Percentiles rank a stretch among this genome's conserved stretches.
Conservation (phyloP, 2,329 filamentous ascomycete species). For the Trichoderma cornu-damae region DNA sequence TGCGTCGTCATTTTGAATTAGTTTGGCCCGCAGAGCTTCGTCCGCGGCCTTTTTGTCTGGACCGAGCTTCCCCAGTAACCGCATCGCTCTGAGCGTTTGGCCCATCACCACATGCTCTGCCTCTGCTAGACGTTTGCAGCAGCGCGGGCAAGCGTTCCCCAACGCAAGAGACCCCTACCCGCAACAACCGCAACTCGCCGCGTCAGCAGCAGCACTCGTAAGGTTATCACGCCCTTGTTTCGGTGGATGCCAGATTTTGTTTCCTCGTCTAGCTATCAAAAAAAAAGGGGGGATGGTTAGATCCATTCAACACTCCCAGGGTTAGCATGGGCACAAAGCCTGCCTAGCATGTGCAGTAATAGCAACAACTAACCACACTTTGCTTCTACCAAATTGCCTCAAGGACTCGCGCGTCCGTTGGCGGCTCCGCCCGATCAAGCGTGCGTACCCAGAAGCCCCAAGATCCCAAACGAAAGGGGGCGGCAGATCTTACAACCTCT, state of each 20-base stretch:
- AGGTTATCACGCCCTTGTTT: not conserved
- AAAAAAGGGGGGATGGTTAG: too few relatives aligned
- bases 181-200: not conserved
- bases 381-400: not conserved
- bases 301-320: not conserved
- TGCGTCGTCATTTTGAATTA: not conserved
- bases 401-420: not conserved
- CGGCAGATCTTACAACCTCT: not conserved
- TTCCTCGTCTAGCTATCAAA: not conserved
- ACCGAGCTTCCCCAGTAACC: too few relatives aligned
- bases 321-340: not conserved
- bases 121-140: too few relatives aligned
- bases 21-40: not conserved
- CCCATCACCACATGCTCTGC: too few relatives aligned
- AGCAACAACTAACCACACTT: not conserved
- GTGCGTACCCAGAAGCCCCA: not conserved
- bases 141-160: too few relatives aligned
- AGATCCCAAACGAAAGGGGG: not conserved
- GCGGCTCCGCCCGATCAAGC: not conserved
- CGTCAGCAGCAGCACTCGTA: not conserved
- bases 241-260: not conserved
- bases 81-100: too few relatives aligned
- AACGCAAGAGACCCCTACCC: not conserved
- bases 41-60: too few relatives aligned
- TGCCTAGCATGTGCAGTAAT: slow-evolving; percentile 4